Evolutionary conservation across 805 yeast species (phyloP).

Genomic region (Candida insectalens): DNA sequence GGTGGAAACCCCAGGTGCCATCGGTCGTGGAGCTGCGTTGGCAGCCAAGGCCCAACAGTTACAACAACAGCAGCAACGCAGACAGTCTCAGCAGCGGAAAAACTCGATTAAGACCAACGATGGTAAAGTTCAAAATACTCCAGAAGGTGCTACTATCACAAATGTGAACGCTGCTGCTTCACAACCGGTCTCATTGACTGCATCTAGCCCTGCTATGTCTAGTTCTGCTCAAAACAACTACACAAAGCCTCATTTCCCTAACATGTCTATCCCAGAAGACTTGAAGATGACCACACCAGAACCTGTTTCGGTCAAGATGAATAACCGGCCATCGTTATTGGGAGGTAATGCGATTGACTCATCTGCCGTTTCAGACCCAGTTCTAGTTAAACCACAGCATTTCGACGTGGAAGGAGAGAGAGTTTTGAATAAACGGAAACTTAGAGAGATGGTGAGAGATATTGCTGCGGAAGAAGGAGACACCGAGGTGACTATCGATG

Average conservation of each 20-base stretch:
- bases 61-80: slow-evolving; percentile 6
- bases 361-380: slow-evolving; percentile 70
- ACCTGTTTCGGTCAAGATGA: slow-evolving; percentile 50
- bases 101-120: slow-evolving; percentile 5
- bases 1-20: not conserved
- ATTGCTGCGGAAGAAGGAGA: slow-evolving; percentile 86
- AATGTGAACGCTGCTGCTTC: slow-evolving; percentile 40
- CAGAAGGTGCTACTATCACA: slow-evolving; percentile 30
- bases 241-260: slow-evolving; percentile 45
- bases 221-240: slow-evolving; percentile 14
- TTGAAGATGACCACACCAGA: slow-evolving; percentile 57
- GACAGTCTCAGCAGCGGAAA: slow-evolving; percentile 6
- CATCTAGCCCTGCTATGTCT: slow-evolving; percentile 11
- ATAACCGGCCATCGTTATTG: slow-evolving; percentile 70
- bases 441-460: slow-evolving; percentile 76
- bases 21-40: not conserved
- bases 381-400: slow-evolving; percentile 62
- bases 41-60: not conserved
- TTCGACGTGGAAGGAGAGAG: slow-evolving; percentile 77
- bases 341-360: slow-evolving; percentile 74
- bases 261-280: slow-evolving; percentile 63
- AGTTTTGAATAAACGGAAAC: slow-evolving; percentile 80
- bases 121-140: not conserved
- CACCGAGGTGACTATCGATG: slow-evolving; percentile 83
- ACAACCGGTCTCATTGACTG: slow-evolving; percentile 8